Base-by-base conservation (phyloP, 2,329 filamentous ascomycete genomes). In the Aspergillus brunneoviolaceus region DNA sequence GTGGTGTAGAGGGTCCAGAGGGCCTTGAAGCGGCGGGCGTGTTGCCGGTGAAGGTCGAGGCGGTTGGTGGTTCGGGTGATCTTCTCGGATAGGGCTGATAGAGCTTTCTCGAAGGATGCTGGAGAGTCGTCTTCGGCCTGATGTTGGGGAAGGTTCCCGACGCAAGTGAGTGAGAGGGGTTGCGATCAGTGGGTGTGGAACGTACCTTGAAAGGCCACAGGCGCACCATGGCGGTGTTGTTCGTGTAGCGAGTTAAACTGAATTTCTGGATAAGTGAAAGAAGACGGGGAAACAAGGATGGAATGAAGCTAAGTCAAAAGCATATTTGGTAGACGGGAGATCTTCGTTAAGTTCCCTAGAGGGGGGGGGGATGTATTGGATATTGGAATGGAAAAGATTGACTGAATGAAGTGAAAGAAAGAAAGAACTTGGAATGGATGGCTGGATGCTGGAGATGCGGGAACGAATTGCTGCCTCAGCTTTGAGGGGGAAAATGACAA, bases 1-100 rank as follows among this genome's bases (percentile, higher is more conserved):
- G 87, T 87, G 2, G 93, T 87, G 74, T 98, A 99, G 14, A 99
- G 85, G 0, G 92, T 96, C 86, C 88, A 92, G 58, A 98, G 85
- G 42, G 92, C 91, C 67, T 90, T 94, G 69, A 89, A 85, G 60
- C 93, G 89, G 60, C 94, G 87, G 53, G 90, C 87, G 62, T 85
- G 85, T 67, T 89, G 84, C 51, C 91, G 87, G 45, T 89, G 83
- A 48, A 81, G 82, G 70, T 96, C 92, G 66, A 97, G 88, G 55
- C 84, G 86, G 48, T 88, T 80, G 68, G 89, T 89, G 2, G 89
- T 87, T 64, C 87, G 84, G 47, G 88, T 83, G 75, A 99, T 97
- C 79, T 95, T 96, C 55, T 82, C 81, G 11, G 93, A 90, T 50
- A 99, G 85, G 25, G 86, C 83, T 10, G 92, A 91, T 31, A 99